Conservation (phyloP, 164 flowering plant genomes). For the Chloranthus sessilifolius region DNA sequence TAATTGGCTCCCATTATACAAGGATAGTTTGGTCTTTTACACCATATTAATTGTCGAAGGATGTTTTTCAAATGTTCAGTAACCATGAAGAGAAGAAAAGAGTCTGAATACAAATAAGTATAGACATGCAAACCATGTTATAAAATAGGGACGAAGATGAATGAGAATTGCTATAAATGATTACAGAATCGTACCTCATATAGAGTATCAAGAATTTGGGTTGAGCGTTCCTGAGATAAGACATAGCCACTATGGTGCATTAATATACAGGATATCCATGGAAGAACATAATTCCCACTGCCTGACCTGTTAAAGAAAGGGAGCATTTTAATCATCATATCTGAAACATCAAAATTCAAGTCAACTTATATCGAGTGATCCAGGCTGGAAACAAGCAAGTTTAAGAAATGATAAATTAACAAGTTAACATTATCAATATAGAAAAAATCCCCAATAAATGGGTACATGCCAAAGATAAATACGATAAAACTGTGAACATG, state of each 20-base stretch:
- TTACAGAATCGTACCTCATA: constrained; percentile 40
- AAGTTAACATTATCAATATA: not conserved
- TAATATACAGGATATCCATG: constrained; percentile 68
- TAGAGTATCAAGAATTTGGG: constrained; percentile 44
- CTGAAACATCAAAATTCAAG: not conserved
- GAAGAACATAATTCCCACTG: constrained; percentile 53
- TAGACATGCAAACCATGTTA: too few relatives aligned
- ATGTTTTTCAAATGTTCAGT: too few relatives aligned
- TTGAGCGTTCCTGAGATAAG: constrained; percentile 38
- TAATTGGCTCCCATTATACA: too few relatives aligned
- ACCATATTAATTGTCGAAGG: too few relatives aligned
- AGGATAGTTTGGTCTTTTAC: too few relatives aligned
- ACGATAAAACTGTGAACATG: not conserved
- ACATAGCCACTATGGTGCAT: constrained; percentile 46
- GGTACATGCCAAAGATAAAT: not conserved
- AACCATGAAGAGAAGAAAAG: too few relatives aligned
- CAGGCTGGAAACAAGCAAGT: too few relatives aligned
- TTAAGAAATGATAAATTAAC: not conserved
- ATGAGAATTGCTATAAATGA: not conserved
- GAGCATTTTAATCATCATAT: not conserved
- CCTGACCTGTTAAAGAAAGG: constrained; percentile 39
- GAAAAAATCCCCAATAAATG: not conserved
- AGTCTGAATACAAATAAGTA: too few relatives aligned
- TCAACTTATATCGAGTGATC: too few relatives aligned
- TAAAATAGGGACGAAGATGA: too few relatives aligned